Base-by-base conservation (phyloP, 2,329 filamentous ascomycete species). In the Nakataea oryzae region DNA sequence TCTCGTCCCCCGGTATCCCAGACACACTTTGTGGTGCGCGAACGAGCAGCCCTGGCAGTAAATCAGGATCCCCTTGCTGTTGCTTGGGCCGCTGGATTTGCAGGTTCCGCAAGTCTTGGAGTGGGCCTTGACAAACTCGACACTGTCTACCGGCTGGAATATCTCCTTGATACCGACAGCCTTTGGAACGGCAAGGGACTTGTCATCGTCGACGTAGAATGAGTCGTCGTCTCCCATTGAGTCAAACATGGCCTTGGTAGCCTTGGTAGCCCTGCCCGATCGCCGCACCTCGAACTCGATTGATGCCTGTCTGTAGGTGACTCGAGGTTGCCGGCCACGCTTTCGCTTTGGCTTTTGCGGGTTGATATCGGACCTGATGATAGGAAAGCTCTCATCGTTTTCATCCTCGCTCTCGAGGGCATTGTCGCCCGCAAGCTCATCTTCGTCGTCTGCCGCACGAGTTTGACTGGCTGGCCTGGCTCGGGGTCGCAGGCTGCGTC, bases 1-100 rank as follows among this genome's bases (percentile, higher is more conserved):
- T 64, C 95, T 83, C 14, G 73, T 78, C 60, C 82, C 83, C 59
- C 95, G 85, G 59, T 81, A 79, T 1, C 93, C 92, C 30, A 99
- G 79, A 70, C 95, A 99, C 54, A 76, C 76, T 72, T 90, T 91
- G 74, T 99, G 95, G 67, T 91, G 96, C 0, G 89, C 82, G 58
- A 87, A 79, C 2, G 88, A 91, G 72, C 95, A 99, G 32, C 95
- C 95, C 75, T 99, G 96, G 68, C 95, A 99, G 70, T 88, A 87
- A 41, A 99, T 82, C 28, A 99, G 78, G 54, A 83, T 79, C 0
- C 90, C 91, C 70, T 86, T 88, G 63, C 78, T 81, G 1, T 75
- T 72, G 27, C 80, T 77, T 58, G 82, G 76, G 11, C 82, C 81
- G 21, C 73, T 74, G n/a, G 76, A 74, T 58, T 75, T 76, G 70